Percentiles rank a stretch among this genome's conserved stretches.
Evolutionary conservation across 805 yeast species (phyloP).

Genomic region (Wickerhamiella domercqiae): DNA sequence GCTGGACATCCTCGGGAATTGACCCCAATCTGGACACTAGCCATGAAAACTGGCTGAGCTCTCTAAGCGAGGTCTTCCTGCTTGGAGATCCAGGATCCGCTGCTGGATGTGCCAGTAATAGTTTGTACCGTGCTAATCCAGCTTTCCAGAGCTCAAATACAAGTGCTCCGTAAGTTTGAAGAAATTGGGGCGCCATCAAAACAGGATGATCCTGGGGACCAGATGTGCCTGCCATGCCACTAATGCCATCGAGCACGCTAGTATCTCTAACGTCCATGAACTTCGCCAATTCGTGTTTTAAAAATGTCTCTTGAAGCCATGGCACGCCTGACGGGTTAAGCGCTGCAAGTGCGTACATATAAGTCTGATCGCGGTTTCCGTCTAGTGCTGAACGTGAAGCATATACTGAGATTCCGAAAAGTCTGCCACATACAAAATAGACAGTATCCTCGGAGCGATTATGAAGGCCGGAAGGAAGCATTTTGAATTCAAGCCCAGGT

Average conservation of each 20-base stretch:
- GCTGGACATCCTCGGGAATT: slow-evolving; percentile 40
- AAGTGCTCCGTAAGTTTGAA: slow-evolving; percentile 47
- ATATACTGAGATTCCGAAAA: slow-evolving; percentile 15
- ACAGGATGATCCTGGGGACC: slow-evolving; percentile 23
- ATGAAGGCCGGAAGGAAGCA: slow-evolving; percentile 60
- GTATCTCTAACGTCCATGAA: slow-evolving; percentile 10
- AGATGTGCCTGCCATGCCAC: slow-evolving; percentile 6
- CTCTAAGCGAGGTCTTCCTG: slow-evolving; percentile 8
- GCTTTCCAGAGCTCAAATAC: slow-evolving; percentile 50
- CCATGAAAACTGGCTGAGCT: slow-evolving; percentile 34
- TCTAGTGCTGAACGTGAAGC: slow-evolving; percentile 7
- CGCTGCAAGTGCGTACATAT: slow-evolving; percentile 15
- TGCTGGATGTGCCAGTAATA: slow-evolving; percentile 27
- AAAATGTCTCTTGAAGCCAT: slow-evolving; percentile 15
- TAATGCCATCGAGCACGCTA: slow-evolving; percentile 1
- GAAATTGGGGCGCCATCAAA: slow-evolving; percentile 26
- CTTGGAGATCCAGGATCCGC: neutral
- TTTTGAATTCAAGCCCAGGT: slow-evolving; percentile 40
- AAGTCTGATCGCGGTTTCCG: slow-evolving; percentile 6
- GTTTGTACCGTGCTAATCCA: slow-evolving; percentile 40
- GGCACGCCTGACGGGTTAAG: slow-evolving; percentile 12
- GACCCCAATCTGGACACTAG: slow-evolving; percentile 45
- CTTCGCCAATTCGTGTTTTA: slow-evolving; percentile 9
- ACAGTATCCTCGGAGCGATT: slow-evolving; percentile 36
- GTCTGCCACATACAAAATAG: slow-evolving; percentile 28